Conservation (phyloP, 2,329 filamentous ascomycete genomes). For the Botrytis galanthina region DNA sequence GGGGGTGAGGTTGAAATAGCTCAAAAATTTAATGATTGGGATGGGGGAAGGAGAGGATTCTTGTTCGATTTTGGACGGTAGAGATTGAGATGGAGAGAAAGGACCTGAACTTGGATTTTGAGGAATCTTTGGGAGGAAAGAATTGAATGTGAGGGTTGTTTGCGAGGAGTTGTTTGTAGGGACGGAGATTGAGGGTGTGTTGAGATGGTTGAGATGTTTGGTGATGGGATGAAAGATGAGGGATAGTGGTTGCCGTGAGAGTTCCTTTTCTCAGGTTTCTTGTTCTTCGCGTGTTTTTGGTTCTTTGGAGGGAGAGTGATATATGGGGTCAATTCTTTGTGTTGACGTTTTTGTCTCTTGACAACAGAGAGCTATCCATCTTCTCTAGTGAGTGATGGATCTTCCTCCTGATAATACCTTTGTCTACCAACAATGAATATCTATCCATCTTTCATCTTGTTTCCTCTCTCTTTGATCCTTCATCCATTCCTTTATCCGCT, state of each 20-base stretch:
- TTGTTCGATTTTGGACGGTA: too few relatives aligned
- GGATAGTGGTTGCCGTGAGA: not conserved
- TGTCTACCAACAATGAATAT: not conserved
- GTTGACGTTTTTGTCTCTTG: not conserved
- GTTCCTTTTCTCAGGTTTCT: not conserved
- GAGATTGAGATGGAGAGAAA: too few relatives aligned
- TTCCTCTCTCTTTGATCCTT: not conserved
- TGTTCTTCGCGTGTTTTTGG: not conserved
- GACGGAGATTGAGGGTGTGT: too few relatives aligned
- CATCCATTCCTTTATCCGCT: not conserved
- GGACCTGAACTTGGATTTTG: too few relatives aligned
- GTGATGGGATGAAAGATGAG: not conserved
- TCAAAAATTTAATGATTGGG: too few relatives aligned
- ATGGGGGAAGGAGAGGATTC: too few relatives aligned
- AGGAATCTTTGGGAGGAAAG: too few relatives aligned
- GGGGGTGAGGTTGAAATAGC: too few relatives aligned
- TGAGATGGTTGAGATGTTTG: not conserved
- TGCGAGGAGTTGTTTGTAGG: too few relatives aligned
- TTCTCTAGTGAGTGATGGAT: not conserved
- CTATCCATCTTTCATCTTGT: too few relatives aligned
- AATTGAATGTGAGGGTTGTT: too few relatives aligned
- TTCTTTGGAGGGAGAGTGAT: not conserved
- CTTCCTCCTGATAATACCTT: not conserved
- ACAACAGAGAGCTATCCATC: fast-evolving
- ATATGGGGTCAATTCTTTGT: not conserved